Evolutionary conservation across 1,284 basidiomycete genomes (phyloP).

Genomic region (Malassezia sympodialis): DNA sequence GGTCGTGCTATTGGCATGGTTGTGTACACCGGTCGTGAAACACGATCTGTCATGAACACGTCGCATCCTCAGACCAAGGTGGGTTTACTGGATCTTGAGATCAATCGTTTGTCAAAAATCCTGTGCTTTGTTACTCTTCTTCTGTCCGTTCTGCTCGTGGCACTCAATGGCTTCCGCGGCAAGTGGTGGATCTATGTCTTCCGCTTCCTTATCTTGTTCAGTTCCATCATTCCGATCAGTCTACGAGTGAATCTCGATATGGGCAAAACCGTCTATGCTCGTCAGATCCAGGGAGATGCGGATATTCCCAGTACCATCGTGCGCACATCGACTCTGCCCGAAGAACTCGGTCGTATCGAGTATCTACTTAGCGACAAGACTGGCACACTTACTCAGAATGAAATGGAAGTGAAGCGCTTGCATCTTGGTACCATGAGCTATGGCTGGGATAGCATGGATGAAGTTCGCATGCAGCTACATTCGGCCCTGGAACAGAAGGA

Average conservation of each 20-base stretch:
- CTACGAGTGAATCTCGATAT: slow-evolving; percentile 96
- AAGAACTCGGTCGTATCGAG: slow-evolving; percentile 90
- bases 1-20: slow-evolving; percentile 86
- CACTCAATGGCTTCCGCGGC: slow-evolving; percentile 89
- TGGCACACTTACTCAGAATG: slow-evolving; percentile 93
- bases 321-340: slow-evolving; percentile 87
- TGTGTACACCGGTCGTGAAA: slow-evolving; percentile 87
- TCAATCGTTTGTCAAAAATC: slow-evolving; percentile 94
- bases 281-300: slow-evolving; percentile 80
- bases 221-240: slow-evolving; percentile 97
- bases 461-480: slow-evolving; percentile 77
- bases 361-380: slow-evolving; percentile 96
- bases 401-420: slow-evolving; percentile 98
- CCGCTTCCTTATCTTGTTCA: slow-evolving; percentile 93
- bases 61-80: slow-evolving; percentile 92
- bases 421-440: slow-evolving; percentile 99
- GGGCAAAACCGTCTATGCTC: slow-evolving; percentile 96
- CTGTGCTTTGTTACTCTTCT: slow-evolving; percentile 86
- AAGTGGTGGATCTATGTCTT: slow-evolving; percentile 93
- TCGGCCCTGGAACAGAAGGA: slow-evolving; percentile 56
- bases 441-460: slow-evolving; percentile 93
- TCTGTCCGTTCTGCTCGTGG: slow-evolving; percentile 79
- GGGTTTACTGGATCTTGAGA: slow-evolving; percentile 82
- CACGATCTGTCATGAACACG: slow-evolving; percentile 97
- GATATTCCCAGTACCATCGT: slow-evolving; percentile 95